Evolutionary conservation across 495 filamentous ascomycete species (phyloP).

Genomic region (Aspergillus panamensis): DNA sequence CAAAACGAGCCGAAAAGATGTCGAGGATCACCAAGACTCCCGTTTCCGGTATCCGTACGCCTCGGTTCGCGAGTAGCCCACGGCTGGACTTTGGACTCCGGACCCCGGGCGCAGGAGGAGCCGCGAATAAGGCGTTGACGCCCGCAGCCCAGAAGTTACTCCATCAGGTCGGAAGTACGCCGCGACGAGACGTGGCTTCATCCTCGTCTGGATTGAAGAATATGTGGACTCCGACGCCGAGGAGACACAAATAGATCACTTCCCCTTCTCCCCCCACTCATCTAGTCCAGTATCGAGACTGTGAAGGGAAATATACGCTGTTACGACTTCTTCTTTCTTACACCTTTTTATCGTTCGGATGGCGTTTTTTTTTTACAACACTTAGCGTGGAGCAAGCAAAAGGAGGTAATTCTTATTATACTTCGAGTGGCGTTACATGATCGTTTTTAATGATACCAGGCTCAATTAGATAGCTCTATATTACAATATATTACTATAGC

Average conservation of each 20-base stretch:
- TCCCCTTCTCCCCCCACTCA: neutral
- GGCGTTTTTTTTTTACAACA: conserved; percentile 4
- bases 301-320: neutral
- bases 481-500: neutral
- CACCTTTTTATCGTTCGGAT: neutral
- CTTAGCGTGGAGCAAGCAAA: neutral
- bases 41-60: conserved; percentile 58
- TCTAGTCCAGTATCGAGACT: neutral
- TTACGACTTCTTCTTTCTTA: conserved; percentile 1
- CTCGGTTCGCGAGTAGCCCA: conserved; percentile 75
- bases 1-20: conserved; percentile 57
- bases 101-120: conserved; percentile 38
- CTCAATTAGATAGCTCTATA: neutral
- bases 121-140: conserved; percentile 38
- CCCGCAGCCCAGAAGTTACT: conserved; percentile 81
- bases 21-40: conserved; percentile 51
- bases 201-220: conserved; percentile 47
- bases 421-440: neutral
- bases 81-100: conserved; percentile 54
- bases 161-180: conserved; percentile 58
- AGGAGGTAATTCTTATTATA: neutral
- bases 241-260: conserved; percentile 27
- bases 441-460: neutral
- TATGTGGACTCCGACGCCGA: conserved; percentile 57
- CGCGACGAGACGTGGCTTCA: conserved; percentile 27